Evolutionary conservation across 1,139 yeast genomes (phyloP), one percentile per base, ranked within the genome.

Genomic region (Magnusiomyces tetraspermus): DNA sequence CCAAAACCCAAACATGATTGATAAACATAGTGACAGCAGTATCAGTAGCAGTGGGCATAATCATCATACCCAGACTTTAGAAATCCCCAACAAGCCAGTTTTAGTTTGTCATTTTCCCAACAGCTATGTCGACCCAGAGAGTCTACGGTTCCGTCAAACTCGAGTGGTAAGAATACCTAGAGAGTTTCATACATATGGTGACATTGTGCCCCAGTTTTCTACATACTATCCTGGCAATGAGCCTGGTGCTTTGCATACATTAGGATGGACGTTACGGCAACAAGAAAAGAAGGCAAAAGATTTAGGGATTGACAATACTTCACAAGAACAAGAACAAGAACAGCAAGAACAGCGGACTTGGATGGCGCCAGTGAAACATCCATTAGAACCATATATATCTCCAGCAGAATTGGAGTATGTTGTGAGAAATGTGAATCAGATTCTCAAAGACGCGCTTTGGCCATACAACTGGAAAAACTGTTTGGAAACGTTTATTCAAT

Each of bases 101-200:
- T 23, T 24, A 79, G 30, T 66, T 80, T 10, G 82, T 81, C 48
- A 89, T 83, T 63, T 83, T 82, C 89, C 89, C 23, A 83, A 83
- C 58, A 71, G 76, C 6, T 72, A 76, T 57, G 68, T 60, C 1
- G 63, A 58, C 43, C 63, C 40, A 31, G 64, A 61, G n/a, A 70
- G 78, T 0, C 48, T 53, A 0, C 58, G 57, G 21, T 74, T 65
- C 58, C 49, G 59, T 6, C 56, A 60, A 6, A 79, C 87, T 0
- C 68, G 94, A 54, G 72, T 85, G 8, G 80, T 85, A 1, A 64
- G 92, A 50, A 72, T 85, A 2, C 90, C 65, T 1, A 90, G 30
- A 62, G 90, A 58, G 57, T 72, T 6, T 80, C 70, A 58, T 60
- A 66, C 52, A 71, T 43, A 28, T 55, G 46, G 49, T 53, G 73